phyloP scores from a whole-genome alignment of 768 basidiomycete species.

The Gloeostereum incarnatum region DNA sequence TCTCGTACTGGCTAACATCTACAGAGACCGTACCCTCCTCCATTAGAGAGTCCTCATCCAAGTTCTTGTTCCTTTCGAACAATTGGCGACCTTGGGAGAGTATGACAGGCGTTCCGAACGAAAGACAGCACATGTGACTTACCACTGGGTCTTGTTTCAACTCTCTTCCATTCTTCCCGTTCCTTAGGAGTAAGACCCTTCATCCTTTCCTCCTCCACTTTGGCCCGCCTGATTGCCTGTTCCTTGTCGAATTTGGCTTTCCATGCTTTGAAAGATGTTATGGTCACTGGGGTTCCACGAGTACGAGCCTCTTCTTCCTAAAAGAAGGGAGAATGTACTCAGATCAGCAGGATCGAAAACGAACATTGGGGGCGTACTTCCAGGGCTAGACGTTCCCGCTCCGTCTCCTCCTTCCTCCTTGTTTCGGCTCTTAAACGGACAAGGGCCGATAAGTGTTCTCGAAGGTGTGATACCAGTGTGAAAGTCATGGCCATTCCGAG shows the following conservation, averaged over 20 bases:
- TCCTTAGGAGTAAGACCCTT: constrained; percentile 25
- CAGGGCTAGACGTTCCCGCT: constrained; percentile 63
- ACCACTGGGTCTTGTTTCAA: constrained; percentile 62
- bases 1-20: constrained; percentile 83
- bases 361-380: constrained; percentile 45
- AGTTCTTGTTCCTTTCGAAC: constrained; percentile 74
- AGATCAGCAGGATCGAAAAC: constrained; percentile 1
- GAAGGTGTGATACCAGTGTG: constrained; percentile 78
- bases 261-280: constrained; percentile 76
- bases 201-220: constrained; percentile 63
- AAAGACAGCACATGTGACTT: constrained; percentile 11
- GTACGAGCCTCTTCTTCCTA: constrained; percentile 86
- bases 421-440: constrained; percentile 51
- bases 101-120: background rate
- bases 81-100: constrained; percentile 71
- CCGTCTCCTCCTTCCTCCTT: constrained; percentile 50
- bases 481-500: constrained; percentile 98
- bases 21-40: constrained; percentile 87
- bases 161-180: constrained; percentile 72
- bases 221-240: constrained; percentile 41
- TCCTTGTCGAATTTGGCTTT: constrained; percentile 71
- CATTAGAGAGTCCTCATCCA: constrained; percentile 72
- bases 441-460: constrained; percentile 63
- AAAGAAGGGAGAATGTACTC: constrained; percentile 5
- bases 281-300: constrained; percentile 87